Conservation (phyloP, 2,329 filamentous ascomycete genomes). For the Corinectria fuckeliana region DNA sequence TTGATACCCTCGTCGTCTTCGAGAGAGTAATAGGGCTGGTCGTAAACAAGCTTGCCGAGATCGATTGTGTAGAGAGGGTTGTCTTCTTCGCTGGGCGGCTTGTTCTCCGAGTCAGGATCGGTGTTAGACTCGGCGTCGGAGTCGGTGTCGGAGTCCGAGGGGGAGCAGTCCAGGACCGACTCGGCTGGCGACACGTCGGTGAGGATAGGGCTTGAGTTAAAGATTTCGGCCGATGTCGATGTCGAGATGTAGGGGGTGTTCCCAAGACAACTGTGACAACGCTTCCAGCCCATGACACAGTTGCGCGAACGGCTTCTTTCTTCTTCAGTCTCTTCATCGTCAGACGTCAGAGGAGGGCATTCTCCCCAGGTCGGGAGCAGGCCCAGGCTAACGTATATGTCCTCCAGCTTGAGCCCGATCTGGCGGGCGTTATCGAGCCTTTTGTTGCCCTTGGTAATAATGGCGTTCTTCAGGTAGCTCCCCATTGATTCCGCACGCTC, state of each 20-base stretch:
- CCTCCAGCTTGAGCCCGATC: conserved; percentile 26
- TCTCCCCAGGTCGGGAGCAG: conserved; percentile 41
- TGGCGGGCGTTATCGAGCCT: conserved; percentile 35
- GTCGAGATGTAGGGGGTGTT: background rate
- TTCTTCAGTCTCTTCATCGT: background rate
- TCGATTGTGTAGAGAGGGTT: conserved; percentile 17
- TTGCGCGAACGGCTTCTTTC: background rate
- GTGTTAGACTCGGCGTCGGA: conserved; percentile 5
- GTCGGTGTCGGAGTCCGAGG: background rate
- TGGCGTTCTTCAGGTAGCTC: too few species aligned
- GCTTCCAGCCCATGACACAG: background rate
- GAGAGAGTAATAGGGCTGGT: conserved; percentile 25
- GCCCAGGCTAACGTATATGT: conserved; percentile 35
- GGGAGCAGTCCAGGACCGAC: too few species aligned
- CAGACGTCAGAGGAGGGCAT: conserved; percentile 1
- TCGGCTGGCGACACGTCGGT: too few species aligned
- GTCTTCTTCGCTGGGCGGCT: background rate
- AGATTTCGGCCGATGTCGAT: background rate
- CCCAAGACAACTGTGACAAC: background rate
- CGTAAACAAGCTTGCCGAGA: conserved; percentile 30
- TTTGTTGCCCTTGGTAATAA: conserved; percentile 37
- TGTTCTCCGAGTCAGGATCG: conserved; percentile 5
- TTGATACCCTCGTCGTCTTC: conserved; percentile 28
- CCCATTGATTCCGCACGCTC: conserved; percentile 26
- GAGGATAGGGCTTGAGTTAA: background rate